Evolutionary conservation across 1,284 basidiomycete species (phyloP), one percentile per base, ranked within the genome.

Genomic region (Ceratobasidium sp.): DNA sequence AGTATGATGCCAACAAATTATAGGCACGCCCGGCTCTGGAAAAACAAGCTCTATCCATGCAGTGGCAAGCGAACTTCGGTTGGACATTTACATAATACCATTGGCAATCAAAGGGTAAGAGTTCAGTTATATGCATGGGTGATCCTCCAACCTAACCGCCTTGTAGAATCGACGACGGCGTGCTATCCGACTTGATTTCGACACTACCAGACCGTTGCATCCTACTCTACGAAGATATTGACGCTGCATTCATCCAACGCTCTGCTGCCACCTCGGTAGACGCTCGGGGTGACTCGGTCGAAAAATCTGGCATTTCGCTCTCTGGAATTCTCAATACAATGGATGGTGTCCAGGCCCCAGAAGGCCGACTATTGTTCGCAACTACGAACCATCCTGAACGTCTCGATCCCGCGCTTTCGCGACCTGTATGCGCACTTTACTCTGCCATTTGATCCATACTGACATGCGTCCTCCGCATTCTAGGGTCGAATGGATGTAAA

Each of bases 21-120:
- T 52, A 64, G 60, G 60, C 1, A 15, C 72, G 45, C 47, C 70
- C 47, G 56, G 71, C 82, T 83, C 80, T 38, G 77, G 76, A 7
- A 76, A 76, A 54, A 69, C 73, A 1, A 85, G 83, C 1, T 85
- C 85, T 3, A 86, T 88, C 34, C 86, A 86, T 71, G 86, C 85
- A 3, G 75, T 89, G 40, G 72, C 71, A 20, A 54, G 86, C 2
- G 85, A 85, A 75, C 79, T 88, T 1, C 81, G 82, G 22, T 78
- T 87, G 12, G 85, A 87, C 72, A 85, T 88, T 22, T 88, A 85
- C 70, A 80, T 83, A 0, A 74, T 88, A 7, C 85, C 84, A 0
- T 77, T 88, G 3, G 81, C 85, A 0, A 79, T 83, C 25, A 77
- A 79, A 34, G 81, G 80, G 83, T 85, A 40, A 8, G 38, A 8